Evolutionary conservation across 1,284 basidiomycete species (phyloP).

Genomic region (Sporisorium exsertum): DNA sequence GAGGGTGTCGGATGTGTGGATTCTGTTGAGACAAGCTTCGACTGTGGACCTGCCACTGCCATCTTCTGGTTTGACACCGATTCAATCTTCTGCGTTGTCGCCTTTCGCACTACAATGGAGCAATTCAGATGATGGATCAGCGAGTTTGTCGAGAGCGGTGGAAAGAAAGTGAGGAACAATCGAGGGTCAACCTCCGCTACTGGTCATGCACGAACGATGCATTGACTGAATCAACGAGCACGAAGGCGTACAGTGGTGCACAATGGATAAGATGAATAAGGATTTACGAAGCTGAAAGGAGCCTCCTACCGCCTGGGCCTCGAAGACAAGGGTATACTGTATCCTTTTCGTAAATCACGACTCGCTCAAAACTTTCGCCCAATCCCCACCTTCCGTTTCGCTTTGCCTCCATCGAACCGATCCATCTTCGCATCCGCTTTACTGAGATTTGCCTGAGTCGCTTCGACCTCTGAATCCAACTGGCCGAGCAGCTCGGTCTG

Average conservation of each 20-base stretch:
- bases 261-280: conserved; percentile 74
- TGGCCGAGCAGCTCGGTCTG: conserved; percentile 90
- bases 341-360: no score
- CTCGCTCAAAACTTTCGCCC: conserved; percentile 33
- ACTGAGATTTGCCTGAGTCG: conserved; percentile 80
- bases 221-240: conserved; percentile 83
- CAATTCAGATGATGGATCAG: no score
- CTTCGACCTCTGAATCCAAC: conserved; percentile 80
- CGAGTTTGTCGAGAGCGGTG: no score
- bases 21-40: no score
- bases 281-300: conserved; percentile 35
- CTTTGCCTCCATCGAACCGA: conserved; percentile 43
- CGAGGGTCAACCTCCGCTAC: conserved; percentile 77
- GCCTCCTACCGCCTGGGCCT: conserved; percentile 2
- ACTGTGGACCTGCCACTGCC: no score
- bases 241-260: conserved; percentile 79
- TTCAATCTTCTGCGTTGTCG: no score
- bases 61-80: no score
- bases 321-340: conserved; percentile 10
- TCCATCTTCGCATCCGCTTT: conserved; percentile 82
- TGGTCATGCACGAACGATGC: conserved; percentile 82
- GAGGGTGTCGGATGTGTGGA: no score
- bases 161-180: no score
- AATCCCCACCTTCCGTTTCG: conserved; percentile 27
- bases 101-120: no score